phyloP scores from a whole-genome alignment of 1,284 basidiomycete genomes.

The Leccinum pachyderme region DNA sequence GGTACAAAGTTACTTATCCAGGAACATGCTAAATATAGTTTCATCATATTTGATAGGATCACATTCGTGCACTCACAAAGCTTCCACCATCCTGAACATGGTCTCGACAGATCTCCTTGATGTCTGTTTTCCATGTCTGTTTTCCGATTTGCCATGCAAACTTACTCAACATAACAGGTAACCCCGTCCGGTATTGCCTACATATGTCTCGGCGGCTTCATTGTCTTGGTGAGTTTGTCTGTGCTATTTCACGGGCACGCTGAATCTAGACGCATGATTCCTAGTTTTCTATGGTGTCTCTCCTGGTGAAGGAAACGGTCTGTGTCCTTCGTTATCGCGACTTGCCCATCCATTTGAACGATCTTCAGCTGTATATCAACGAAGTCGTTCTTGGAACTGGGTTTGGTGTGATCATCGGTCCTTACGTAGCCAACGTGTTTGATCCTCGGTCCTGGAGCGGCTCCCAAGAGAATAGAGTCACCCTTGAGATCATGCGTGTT shows the following conservation, averaged over 20 bases:
- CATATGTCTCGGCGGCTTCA: slow-evolving; percentile 77
- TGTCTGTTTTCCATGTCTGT: slow-evolving; percentile 18
- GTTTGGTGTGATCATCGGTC: slow-evolving; percentile 74
- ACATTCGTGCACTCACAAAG: too few relatives aligned
- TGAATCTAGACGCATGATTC: background rate
- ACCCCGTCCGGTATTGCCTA: slow-evolving; percentile 58
- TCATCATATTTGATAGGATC: too few relatives aligned
- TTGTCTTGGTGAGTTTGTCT: slow-evolving; percentile 51
- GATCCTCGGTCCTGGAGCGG: slow-evolving; percentile 80
- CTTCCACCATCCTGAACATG: slow-evolving; percentile 13
- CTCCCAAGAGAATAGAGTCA: slow-evolving; percentile 53
- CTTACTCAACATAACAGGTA: slow-evolving; percentile 37
- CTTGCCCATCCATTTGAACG: background rate
- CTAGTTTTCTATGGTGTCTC: slow-evolving; percentile 79
- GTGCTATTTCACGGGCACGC: background rate
- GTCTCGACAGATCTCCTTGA: slow-evolving; percentile 18
- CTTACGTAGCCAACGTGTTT: slow-evolving; percentile 74
- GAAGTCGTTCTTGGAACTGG: slow-evolving; percentile 90
- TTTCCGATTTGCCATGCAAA: slow-evolving; percentile 10
- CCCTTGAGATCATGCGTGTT: slow-evolving; percentile 74
- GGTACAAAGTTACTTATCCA: too few relatives aligned
- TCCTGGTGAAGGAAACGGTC: slow-evolving; percentile 80
- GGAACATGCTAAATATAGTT: too few relatives aligned
- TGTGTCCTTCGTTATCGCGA: slow-evolving; percentile 1
- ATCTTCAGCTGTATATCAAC: slow-evolving; percentile 73